Percentiles rank a stretch among this genome's conserved stretches.
These are phyloP conservation scores for Diversispora epigaea DNA, from an alignment of 192 early-diverging fungal species.

Conservation along the genomic window DNA sequence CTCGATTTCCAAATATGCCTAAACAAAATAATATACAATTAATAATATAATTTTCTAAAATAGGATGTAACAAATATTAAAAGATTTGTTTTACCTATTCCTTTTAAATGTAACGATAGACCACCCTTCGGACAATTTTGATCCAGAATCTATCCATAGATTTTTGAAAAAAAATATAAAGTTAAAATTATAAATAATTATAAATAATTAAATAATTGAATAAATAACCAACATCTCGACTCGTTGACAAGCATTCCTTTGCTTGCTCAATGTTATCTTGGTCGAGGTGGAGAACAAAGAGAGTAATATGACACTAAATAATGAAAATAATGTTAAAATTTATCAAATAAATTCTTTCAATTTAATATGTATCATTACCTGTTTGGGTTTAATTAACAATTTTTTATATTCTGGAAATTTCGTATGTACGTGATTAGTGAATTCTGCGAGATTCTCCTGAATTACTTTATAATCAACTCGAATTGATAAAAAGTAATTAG, in stretches of 20 bases:
- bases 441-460: not conserved
- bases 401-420: slow-evolving; percentile 7
- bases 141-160: not conserved
- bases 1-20: not conserved
- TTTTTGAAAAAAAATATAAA: not conserved
- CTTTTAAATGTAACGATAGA: not conserved
- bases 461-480: not conserved
- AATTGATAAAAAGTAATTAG: slow-evolving; percentile 6
- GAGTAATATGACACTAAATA: not conserved
- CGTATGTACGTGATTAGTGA: not conserved
- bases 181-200: not conserved
- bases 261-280: not conserved
- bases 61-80: not conserved
- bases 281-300: not conserved
- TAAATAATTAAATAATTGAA: not conserved
- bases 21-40: no score
- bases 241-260: not conserved
- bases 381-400: not conserved
- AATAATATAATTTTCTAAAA: not conserved
- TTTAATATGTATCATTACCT: not conserved
- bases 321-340: not conserved
- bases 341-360: not conserved
- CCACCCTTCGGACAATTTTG: not conserved
- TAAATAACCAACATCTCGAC: not conserved
- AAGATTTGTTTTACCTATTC: not conserved